Percentiles rank a stretch among this genome's conserved stretches.
Conservation (phyloP, 2,329 filamentous ascomycete genomes). For the Verticillium klebahnii region DNA sequence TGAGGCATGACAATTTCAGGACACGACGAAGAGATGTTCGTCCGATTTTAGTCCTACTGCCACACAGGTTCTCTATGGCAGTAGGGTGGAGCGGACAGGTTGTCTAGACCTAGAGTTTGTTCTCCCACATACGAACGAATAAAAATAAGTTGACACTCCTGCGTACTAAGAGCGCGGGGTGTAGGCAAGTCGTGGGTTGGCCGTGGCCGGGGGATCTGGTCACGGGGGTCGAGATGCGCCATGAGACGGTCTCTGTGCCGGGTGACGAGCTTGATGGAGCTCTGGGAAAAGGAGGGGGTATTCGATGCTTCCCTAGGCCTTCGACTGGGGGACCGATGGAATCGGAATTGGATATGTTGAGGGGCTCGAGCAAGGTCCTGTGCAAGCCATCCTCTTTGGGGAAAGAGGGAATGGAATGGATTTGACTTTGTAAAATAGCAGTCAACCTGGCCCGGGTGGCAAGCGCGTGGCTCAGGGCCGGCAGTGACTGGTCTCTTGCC, state of each 20-base stretch:
- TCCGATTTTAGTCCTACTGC: slow-evolving; percentile 60
- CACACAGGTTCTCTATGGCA: slow-evolving; percentile 50
- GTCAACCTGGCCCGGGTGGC: background rate
- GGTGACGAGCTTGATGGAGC: background rate
- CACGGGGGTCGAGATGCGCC: background rate
- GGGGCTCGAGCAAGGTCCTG: too few species aligned
- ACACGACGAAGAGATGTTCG: slow-evolving; percentile 39
- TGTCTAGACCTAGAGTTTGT: slow-evolving; percentile 60
- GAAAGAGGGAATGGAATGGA: background rate
- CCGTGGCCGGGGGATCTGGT: background rate
- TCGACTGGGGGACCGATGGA: too few species aligned
- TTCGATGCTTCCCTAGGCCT: too few species aligned
- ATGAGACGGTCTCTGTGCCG: background rate
- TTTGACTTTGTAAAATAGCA: background rate
- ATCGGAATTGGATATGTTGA: too few species aligned
- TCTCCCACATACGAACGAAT: slow-evolving; percentile 60
- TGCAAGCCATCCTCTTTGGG: background rate
- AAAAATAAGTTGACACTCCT: slow-evolving; percentile 52
- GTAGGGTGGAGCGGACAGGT: slow-evolving; percentile 64
- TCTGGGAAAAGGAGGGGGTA: too few species aligned
- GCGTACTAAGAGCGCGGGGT: slow-evolving; percentile 54
- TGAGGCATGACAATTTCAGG: background rate
- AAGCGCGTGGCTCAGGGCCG: background rate
- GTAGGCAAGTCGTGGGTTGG: slow-evolving; percentile 55
- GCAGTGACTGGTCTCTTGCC: background rate